Percentiles rank a stretch among this genome's conserved stretches.
These are phyloP conservation scores for Globisporangium paddicum DNA, from an alignment of 352 stramenopile genomes.

Conservation along the genomic window DNA sequence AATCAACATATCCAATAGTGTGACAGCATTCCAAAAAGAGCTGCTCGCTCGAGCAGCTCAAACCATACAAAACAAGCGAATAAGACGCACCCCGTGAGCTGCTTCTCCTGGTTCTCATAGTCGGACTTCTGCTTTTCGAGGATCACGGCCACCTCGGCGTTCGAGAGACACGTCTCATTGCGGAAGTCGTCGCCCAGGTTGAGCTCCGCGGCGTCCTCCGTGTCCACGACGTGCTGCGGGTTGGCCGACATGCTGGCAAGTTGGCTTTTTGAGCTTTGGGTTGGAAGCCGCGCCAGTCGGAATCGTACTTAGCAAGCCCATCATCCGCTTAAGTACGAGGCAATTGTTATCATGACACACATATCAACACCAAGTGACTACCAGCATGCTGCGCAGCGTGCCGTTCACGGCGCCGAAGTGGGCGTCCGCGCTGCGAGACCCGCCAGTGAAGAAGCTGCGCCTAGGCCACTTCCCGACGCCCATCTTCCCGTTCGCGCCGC, in stretches of 20 bases:
- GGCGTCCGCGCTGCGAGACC: slow-evolving; percentile 40
- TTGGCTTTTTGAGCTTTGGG: neutral
- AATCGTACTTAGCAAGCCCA: neutral
- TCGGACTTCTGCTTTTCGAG: slow-evolving; percentile 89
- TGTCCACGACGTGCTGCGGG: slow-evolving; percentile 86
- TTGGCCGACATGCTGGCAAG: slow-evolving; percentile 56
- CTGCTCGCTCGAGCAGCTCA: neutral
- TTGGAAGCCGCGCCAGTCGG: neutral
- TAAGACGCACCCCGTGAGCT: slow-evolving; percentile 65
- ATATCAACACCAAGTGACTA: neutral
- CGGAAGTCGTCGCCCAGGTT: slow-evolving; percentile 88
- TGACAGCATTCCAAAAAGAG: neutral
- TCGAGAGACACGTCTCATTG: slow-evolving; percentile 86
- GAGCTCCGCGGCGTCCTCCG: slow-evolving; percentile 87
- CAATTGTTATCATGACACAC: too few relatives aligned
- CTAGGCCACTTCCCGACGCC: slow-evolving; percentile 80
- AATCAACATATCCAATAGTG: neutral
- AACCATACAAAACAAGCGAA: neutral
- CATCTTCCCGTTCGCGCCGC: slow-evolving; percentile 70
- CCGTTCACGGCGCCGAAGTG: slow-evolving; percentile 57
- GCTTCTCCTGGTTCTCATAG: slow-evolving; percentile 90
- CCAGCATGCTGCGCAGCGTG: slow-evolving; percentile 66
- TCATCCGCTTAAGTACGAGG: too few relatives aligned
- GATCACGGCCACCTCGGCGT: slow-evolving; percentile 87
- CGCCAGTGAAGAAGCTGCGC: slow-evolving; percentile 42